phyloP scores from a whole-genome alignment of 139 green algal species.

The Chlamydomonas sp. region DNA sequence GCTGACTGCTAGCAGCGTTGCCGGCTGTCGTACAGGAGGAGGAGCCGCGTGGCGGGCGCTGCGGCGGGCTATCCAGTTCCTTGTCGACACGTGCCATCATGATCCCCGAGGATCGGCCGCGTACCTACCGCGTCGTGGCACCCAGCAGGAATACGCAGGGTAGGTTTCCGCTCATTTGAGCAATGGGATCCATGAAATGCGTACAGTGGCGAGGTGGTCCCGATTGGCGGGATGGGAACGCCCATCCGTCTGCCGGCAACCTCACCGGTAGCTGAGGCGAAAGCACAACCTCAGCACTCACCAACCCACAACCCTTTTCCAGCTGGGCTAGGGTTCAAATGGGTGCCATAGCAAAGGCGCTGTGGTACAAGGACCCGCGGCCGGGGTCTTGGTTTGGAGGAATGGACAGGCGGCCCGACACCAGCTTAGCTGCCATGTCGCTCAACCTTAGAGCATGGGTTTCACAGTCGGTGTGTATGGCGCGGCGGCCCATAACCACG shows the following conservation, averaged over 20 bases:
- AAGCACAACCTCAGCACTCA: too few relatives aligned
- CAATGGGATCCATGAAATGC: not conserved
- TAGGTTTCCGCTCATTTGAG: not conserved
- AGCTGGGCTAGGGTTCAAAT: too few relatives aligned
- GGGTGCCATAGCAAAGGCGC: too few relatives aligned
- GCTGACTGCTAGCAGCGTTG: too few relatives aligned
- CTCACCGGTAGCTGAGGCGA: too few relatives aligned
- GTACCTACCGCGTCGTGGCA: constrained; percentile 12
- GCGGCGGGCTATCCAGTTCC: not conserved
- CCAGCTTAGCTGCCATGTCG: not conserved
- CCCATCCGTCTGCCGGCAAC: too few relatives aligned
- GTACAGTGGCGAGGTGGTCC: not conserved
- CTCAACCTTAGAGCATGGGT: constrained; percentile 1
- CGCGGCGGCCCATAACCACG: not conserved
- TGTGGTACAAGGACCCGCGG: too few relatives aligned
- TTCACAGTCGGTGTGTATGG: not conserved
- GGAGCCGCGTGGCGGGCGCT: not conserved
- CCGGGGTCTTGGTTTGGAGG: too few relatives aligned
- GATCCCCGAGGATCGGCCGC: not conserved
- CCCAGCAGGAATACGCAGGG: not conserved
- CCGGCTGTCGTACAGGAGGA: not conserved
- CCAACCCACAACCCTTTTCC: too few relatives aligned
- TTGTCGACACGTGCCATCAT: constrained; percentile 12
- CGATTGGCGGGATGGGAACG: not conserved
- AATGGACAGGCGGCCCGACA: not conserved